phyloP scores from a whole-genome alignment of 192 early-diverging fungal species.

The Coemansia sp. region DNA sequence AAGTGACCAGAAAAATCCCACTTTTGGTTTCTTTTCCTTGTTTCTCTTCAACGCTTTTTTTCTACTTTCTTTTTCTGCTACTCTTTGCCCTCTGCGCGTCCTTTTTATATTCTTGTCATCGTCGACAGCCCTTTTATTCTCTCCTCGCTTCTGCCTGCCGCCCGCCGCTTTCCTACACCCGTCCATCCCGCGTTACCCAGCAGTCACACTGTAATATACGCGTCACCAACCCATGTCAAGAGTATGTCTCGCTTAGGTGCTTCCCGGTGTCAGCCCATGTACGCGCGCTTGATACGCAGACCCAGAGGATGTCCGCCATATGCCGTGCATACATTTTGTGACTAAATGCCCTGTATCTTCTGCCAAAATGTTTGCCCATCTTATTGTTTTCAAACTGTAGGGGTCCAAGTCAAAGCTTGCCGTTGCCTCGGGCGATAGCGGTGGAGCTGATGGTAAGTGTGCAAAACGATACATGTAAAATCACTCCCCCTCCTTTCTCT shows the following conservation, averaged over 20 bases:
- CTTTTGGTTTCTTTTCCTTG: slow-evolving; percentile 12
- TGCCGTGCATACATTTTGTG: too few species aligned
- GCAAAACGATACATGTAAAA: neutral
- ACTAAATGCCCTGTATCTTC: neutral
- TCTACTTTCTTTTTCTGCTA: slow-evolving; percentile 14
- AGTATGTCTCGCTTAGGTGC: slow-evolving; percentile 5
- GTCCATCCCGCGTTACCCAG: neutral
- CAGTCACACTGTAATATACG: slow-evolving; percentile 1
- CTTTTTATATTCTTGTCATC: neutral
- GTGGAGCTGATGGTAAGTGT: slow-evolving; percentile 24
- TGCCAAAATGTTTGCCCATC: neutral
- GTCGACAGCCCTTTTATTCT: neutral
- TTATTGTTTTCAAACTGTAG: slow-evolving; percentile 13
- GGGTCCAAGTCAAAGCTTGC: slow-evolving; percentile 18
- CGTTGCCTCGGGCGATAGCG: slow-evolving; percentile 7
- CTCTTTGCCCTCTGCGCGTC: neutral
- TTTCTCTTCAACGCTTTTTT: slow-evolving; percentile 3
- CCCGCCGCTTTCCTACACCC: neutral
- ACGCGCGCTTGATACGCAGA: too few species aligned
- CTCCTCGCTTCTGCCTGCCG: neutral
- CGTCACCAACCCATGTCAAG: slow-evolving; percentile 16
- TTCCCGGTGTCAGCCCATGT: neutral
- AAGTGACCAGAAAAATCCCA: slow-evolving; percentile 1
- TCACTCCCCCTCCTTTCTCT: neutral
- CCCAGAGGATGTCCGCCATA: too few species aligned